Conservation (phyloP, 345 rosid genomes). For the Boechera retrofracta region DNA sequence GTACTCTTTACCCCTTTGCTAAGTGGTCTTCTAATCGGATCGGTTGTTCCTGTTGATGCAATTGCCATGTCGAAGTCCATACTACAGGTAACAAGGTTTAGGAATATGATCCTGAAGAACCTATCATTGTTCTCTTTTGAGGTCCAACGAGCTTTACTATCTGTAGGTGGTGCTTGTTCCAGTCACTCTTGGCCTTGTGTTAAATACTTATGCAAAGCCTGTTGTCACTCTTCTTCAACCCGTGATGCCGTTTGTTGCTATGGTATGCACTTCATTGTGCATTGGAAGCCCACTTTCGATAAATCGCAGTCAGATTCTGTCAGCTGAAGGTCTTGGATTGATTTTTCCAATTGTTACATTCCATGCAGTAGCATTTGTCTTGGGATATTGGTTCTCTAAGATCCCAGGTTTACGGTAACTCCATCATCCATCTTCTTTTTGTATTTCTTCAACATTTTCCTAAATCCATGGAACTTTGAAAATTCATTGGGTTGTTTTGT, state of each 20-base stretch:
- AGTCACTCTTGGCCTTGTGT: conserved; percentile 74
- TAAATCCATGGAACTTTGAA: not conserved
- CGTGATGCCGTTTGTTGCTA: conserved; percentile 91
- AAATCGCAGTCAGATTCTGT: conserved; percentile 74
- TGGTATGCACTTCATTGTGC: conserved; percentile 88
- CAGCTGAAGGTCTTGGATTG: conserved; percentile 69
- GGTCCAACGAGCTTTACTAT: conserved; percentile 17
- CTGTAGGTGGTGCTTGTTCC: conserved; percentile 91
- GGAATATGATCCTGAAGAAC: not conserved
- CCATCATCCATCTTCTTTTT: conserved; percentile 2
- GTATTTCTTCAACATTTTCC: not conserved
- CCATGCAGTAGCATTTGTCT: conserved; percentile 72
- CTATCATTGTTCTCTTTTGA: conserved; percentile 22
- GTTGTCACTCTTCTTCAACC: conserved; percentile 70
- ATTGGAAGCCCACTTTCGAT: conserved; percentile 96
- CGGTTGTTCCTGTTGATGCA: conserved; percentile 95
- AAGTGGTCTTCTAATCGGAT: conserved; percentile 66
- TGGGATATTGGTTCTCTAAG: conserved; percentile 90
- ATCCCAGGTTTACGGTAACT: conserved; percentile 75
- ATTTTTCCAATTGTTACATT: conserved; percentile 80
- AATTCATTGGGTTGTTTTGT: conserved; percentile 2
- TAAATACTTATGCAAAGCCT: conserved; percentile 89
- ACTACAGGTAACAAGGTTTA: conserved; percentile 64
- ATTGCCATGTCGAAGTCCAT: conserved; percentile 95
- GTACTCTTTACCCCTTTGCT: conserved; percentile 54